Percentiles rank a stretch among this genome's conserved stretches.
Conservation (phyloP, 768 basidiomycete genomes). For the Symmetrospora coprosmae region DNA sequence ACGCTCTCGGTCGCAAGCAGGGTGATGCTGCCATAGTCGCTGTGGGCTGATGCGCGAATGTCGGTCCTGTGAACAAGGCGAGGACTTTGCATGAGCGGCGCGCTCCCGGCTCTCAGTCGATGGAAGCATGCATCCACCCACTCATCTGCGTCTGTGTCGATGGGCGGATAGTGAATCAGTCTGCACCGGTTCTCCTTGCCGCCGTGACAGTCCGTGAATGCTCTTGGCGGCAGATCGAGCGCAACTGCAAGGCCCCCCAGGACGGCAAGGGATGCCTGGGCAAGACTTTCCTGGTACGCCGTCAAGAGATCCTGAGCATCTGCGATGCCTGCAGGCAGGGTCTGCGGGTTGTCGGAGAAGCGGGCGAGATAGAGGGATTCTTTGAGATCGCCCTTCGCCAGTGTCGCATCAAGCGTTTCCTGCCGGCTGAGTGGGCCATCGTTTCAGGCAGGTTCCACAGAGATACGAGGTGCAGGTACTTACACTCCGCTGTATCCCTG, state of each 20-base stretch:
- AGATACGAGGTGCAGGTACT: too few relatives aligned
- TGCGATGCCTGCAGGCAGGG: not conserved
- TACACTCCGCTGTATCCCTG: constrained; percentile 11
- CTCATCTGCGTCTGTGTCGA: not conserved
- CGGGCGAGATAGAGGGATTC: constrained; percentile 7
- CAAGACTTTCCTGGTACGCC: not conserved
- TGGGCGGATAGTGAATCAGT: constrained; percentile 1
- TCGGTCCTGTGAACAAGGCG: not conserved
- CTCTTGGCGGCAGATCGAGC: not conserved
- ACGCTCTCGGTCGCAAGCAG: not conserved
- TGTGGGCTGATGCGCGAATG: constrained; percentile 4
- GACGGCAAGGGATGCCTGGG: not conserved
- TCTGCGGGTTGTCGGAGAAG: not conserved
- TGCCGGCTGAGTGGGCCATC: too few relatives aligned
- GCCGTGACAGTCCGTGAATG: not conserved
- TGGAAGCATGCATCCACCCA: not conserved
- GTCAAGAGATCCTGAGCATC: not conserved
- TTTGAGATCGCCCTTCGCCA: constrained; percentile 2
- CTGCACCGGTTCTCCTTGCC: not conserved
- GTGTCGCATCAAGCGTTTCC: constrained; percentile 1
- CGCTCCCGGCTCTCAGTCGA: too few relatives aligned
- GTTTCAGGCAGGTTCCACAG: too few relatives aligned
- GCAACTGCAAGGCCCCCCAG: constrained; percentile 1
- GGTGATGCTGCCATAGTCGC: constrained; percentile 2
- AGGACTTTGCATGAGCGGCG: not conserved